Base-by-base conservation (phyloP, 2,329 filamentous ascomycete genomes). In the Aspergillus persii region DNA sequence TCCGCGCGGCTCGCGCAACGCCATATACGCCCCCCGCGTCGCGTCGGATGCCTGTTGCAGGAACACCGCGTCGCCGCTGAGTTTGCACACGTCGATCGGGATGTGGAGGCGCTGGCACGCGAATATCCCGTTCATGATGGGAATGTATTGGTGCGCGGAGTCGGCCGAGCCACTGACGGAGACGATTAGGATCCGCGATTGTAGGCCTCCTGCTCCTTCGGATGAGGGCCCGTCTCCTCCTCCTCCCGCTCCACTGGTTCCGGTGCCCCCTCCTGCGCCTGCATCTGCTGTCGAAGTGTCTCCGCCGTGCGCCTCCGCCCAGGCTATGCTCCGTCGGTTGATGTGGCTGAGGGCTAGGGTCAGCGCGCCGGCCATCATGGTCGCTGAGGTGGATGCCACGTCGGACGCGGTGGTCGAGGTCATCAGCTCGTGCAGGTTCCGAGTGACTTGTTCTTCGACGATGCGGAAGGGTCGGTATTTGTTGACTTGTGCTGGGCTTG, bases 111-210 rank as follows among this genome's bases (percentile, higher is more conserved):
- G 88, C 70, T 96, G 91, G 60, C 94, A 95, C 2, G 95, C 95
- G 76, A 99, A 99, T 61, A 98, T 96, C 68, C 89, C 86, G 78
- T 99, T 99, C 95, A 99, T 99, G 66, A 96, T 95, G 0, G 94
- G 90, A 57, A 99, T 99, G 79, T 99, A 99, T 76, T 98, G 88
- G 61, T 86, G 90, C 4, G 92, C 87, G 0, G 96, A 86, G 68
- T 94, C 90, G 70, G 92, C 92, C 44, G 92, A 96, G 12, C 92
- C 92, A 50, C 91, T 96, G 4, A 97, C 92, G 51, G 91, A 96
- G 56, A 99, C 75, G 63, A 98, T 88, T 56, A 99, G 84, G 69
- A 99, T 96, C 61, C 95, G 90, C 12, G 89, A 89, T 66, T 90
- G 88, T 23, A 95, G 80, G 18, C 84, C 68, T 53, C 68, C 84